phyloP scores from a whole-genome alignment of 805 yeast species.

The Yamadazyma tumulicola region DNA sequence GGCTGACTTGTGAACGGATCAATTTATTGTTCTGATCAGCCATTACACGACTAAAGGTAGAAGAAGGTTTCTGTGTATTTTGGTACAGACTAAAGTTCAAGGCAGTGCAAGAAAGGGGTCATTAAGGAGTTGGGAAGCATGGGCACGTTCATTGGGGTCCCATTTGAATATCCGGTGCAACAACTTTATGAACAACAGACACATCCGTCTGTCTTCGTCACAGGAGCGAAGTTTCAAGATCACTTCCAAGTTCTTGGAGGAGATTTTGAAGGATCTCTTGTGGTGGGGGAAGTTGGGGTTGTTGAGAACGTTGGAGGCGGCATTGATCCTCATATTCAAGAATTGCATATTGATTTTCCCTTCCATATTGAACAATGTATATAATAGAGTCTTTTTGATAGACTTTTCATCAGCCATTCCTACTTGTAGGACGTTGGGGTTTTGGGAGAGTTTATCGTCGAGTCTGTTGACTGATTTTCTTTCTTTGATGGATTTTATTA shows the following conservation, averaged over 20 bases:
- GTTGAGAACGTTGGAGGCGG: slow-evolving; percentile 7
- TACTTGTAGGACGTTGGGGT: background rate
- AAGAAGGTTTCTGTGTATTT: too few species aligned
- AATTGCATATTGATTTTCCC: slow-evolving; percentile 36
- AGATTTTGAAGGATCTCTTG: slow-evolving; percentile 24
- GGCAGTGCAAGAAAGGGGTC: slow-evolving; percentile 27
- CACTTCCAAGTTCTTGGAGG: slow-evolving; percentile 29
- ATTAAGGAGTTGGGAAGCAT: slow-evolving; percentile 22
- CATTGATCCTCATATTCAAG: slow-evolving; percentile 20
- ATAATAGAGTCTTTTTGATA: slow-evolving; percentile 32
- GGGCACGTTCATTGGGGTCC: slow-evolving; percentile 32
- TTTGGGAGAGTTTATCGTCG: slow-evolving; percentile 5
- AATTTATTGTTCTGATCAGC: too few species aligned
- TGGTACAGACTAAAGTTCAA: too few species aligned
- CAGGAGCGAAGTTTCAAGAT: slow-evolving; percentile 18
- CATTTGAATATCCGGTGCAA: slow-evolving; percentile 31
- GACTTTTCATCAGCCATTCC: slow-evolving; percentile 27
- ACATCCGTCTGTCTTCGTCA: slow-evolving; percentile 12
- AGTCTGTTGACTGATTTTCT: slow-evolving; percentile 8
- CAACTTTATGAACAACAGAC: slow-evolving; percentile 22
- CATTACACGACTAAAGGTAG: too few species aligned
- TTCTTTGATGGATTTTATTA: slow-evolving; percentile 22
- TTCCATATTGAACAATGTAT: slow-evolving; percentile 33
- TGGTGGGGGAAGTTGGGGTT: slow-evolving; percentile 2
- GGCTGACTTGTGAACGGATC: too few species aligned